phyloP scores from a whole-genome alignment of 2,329 filamentous ascomycete genomes.

The Fusarium mundagurra region DNA sequence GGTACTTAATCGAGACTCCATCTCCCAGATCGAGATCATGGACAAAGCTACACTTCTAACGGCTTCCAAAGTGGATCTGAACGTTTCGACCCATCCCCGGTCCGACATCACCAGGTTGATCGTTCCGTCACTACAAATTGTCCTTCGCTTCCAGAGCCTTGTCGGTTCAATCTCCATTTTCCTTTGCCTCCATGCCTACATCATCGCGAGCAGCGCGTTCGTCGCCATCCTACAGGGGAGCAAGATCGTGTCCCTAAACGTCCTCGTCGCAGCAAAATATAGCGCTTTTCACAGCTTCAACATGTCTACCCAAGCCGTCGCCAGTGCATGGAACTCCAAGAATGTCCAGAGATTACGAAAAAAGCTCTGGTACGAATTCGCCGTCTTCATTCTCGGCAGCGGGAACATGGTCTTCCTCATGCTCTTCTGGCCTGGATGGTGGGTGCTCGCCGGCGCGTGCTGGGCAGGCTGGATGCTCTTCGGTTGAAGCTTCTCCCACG shows the following conservation, averaged over 20 bases:
- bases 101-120: conserved; percentile 48
- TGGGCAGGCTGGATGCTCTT: conserved; percentile 49
- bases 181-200: conserved; percentile 45
- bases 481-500: conserved; percentile 43
- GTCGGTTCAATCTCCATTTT: conserved; percentile 46
- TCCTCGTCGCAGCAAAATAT: conserved; percentile 43
- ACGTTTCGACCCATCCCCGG: conserved; percentile 43
- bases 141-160: conserved; percentile 49
- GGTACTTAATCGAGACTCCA: conserved; percentile 11
- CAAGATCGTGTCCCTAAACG: conserved; percentile 40
- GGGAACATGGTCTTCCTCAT: conserved; percentile 60
- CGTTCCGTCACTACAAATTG: conserved; percentile 48
- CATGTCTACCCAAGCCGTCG: conserved; percentile 43
- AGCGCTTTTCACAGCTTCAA: conserved; percentile 44
- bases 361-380: conserved; percentile 63
- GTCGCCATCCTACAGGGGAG: conserved; percentile 37
- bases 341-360: conserved; percentile 52
- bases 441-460: conserved; percentile 53
- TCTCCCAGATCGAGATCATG: conserved; percentile 41
- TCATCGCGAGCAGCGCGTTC: conserved; percentile 45
- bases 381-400: conserved; percentile 60
- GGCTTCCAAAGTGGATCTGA: conserved; percentile 50
- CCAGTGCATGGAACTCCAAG: conserved; percentile 52
- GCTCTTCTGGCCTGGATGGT: conserved; percentile 68
- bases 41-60: conserved; percentile 52